These are phyloP conservation scores for Aechmea fasciata DNA, from an alignment of 176 grass and related monocot genomes.

Conservation along the genomic window DNA sequence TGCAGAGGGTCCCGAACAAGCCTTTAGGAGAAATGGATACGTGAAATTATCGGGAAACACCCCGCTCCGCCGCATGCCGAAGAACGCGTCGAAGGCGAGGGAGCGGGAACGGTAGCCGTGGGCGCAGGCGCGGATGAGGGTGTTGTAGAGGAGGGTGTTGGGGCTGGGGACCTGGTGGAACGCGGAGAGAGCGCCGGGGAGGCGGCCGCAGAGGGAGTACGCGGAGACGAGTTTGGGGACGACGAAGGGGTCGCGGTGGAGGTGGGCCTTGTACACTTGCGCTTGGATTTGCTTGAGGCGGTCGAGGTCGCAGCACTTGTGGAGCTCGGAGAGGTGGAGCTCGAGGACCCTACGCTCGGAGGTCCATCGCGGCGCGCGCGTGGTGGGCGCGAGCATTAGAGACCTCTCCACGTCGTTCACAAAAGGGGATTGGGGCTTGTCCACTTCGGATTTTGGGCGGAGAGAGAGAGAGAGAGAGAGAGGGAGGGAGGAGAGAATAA, in stretches of 20 bases:
- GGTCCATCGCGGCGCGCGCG: slow-evolving; percentile 8
- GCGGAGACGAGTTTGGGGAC: slow-evolving; percentile 51
- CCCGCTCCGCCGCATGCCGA: slow-evolving; percentile 32
- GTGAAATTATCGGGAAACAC: slow-evolving; percentile 35
- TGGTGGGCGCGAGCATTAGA: not conserved
- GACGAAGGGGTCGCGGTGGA: slow-evolving; percentile 36
- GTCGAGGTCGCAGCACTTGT: slow-evolving; percentile 29
- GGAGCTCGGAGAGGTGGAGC: slow-evolving; percentile 44
- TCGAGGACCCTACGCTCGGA: slow-evolving; percentile 50
- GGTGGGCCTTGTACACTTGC: slow-evolving; percentile 38
- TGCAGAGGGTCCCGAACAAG: slow-evolving; percentile 18
- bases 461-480: not conserved
- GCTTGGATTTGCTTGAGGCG: slow-evolving; percentile 56
- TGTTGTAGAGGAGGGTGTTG: slow-evolving; percentile 43
- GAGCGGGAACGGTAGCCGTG: slow-evolving; percentile 21
- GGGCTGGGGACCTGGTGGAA: slow-evolving; percentile 28
- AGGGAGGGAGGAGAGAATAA: no score
- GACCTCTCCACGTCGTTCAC: not conserved
- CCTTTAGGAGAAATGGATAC: slow-evolving; percentile 66
- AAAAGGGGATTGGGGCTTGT: not conserved
- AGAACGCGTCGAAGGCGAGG: slow-evolving; percentile 41
- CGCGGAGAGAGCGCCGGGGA: slow-evolving; percentile 28
- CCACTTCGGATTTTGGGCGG: not conserved
- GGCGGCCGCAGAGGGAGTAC: slow-evolving; percentile 45
- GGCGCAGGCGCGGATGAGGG: slow-evolving; percentile 53